Percentiles rank a stretch among this genome's conserved stretches.
These are phyloP conservation scores for Luzula sylvatica DNA, from an alignment of 176 grass and related monocot species.

Conservation along the genomic window DNA sequence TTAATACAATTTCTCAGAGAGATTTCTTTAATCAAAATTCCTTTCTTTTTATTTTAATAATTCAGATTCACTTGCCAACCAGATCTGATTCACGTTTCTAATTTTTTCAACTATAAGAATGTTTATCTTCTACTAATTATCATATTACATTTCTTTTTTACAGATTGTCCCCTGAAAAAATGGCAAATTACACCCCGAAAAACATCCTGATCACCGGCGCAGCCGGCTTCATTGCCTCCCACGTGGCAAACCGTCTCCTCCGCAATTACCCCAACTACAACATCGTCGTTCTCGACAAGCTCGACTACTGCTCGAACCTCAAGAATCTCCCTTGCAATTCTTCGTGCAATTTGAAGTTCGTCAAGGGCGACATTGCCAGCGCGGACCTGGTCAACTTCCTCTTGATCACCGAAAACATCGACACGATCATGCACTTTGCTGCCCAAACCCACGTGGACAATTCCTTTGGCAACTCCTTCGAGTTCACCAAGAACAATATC, in stretches of 20 bases:
- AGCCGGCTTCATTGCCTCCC: conserved; percentile 73
- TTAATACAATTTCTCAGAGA: neutral
- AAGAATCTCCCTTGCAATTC: conserved; percentile 60
- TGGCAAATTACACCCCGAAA: conserved; percentile 43
- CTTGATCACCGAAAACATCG: conserved; percentile 77
- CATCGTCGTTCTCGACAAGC: conserved; percentile 79
- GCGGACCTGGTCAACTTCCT: conserved; percentile 87
- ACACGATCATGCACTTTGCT: conserved; percentile 85
- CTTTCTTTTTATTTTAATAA: conserved; percentile 3
- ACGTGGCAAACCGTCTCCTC: conserved; percentile 61
- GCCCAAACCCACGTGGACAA: conserved; percentile 88
- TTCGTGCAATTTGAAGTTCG: conserved; percentile 75
- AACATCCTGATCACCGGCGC: conserved; percentile 77
- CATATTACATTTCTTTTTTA: neutral
- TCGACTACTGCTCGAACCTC: conserved; percentile 88
- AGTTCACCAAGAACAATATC: conserved; percentile 85
- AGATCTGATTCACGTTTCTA: conserved; percentile 12
- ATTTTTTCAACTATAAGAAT: neutral
- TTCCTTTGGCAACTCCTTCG: conserved; percentile 84
- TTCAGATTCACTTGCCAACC: neutral
- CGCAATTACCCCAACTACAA: conserved; percentile 76
- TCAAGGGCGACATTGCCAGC: conserved; percentile 76
- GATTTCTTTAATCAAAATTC: neutral
- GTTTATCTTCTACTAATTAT: too few relatives aligned
- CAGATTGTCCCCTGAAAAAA: conserved; percentile 11